Conservation (phyloP, 176 grass and related monocot species). For the Triticum monococcum region DNA sequence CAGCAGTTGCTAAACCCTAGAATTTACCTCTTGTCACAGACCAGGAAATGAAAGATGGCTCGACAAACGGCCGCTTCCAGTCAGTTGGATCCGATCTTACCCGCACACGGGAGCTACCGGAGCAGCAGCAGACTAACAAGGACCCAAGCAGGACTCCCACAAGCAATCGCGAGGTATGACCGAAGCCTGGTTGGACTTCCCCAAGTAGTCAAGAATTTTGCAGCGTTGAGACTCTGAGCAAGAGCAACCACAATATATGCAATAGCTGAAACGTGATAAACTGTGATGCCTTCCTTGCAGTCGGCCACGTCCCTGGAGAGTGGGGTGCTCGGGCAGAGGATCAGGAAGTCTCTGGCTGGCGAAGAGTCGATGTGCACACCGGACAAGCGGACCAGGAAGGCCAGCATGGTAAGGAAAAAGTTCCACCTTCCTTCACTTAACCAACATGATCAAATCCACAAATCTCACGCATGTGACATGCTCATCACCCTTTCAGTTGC, state of each 20-base stretch:
- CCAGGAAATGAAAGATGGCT: constrained; percentile 60
- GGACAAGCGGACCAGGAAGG: constrained; percentile 76
- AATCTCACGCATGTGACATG: neutral
- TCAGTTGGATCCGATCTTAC: constrained; percentile 95
- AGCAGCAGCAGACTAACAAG: constrained; percentile 53
- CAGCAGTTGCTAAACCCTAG: neutral
- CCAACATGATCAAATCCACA: neutral
- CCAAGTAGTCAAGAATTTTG: neutral
- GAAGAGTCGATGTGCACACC: constrained; percentile 36
- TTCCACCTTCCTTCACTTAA: constrained; percentile 8
- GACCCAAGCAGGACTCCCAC: constrained; percentile 68
- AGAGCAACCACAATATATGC: neutral
- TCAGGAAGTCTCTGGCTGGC: constrained; percentile 25
- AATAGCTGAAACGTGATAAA: neutral
- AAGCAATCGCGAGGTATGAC: constrained; percentile 58
- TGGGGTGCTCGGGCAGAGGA: constrained; percentile 64
- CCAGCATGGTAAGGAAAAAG: constrained; percentile 61
- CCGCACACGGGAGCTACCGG: constrained; percentile 57
- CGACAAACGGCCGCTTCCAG: constrained; percentile 75
- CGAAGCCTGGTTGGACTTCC: neutral
- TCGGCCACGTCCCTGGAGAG: constrained; percentile 74
- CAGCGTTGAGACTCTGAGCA: neutral
- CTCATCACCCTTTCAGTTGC: neutral
- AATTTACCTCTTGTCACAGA: constrained; percentile 28
- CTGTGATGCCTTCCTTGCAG: constrained; percentile 29